Evolutionary conservation across 2,329 filamentous ascomycete species (phyloP).

Genomic region (Pseudogymnoascus destructans): DNA sequence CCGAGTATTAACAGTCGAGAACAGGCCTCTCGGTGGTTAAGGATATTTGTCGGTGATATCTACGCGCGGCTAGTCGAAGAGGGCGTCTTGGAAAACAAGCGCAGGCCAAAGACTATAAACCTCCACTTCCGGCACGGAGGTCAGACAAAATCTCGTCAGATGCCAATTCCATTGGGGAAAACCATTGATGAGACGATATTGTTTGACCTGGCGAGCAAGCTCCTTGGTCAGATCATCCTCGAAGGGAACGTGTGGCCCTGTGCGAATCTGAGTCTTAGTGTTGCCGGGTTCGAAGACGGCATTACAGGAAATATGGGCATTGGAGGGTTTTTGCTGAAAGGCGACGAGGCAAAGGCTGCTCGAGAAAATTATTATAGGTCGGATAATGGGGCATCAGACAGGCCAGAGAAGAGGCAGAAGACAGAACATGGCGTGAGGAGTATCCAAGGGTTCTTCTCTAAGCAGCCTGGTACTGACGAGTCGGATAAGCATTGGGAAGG

Average conservation of each 20-base stretch:
- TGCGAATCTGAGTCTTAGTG: slow-evolving; percentile 74
- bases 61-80: slow-evolving; percentile 83
- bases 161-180: slow-evolving; percentile 64
- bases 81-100: slow-evolving; percentile 73
- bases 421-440: slow-evolving; percentile 17
- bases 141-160: slow-evolving; percentile 62
- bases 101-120: slow-evolving; percentile 74
- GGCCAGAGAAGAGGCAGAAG: slow-evolving; percentile 24
- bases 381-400: slow-evolving; percentile 15
- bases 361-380: slow-evolving; percentile 13
- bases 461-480: slow-evolving; percentile 17
- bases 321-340: slow-evolving; percentile 69
- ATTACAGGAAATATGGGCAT: slow-evolving; percentile 76
- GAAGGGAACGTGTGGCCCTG: slow-evolving; percentile 84
- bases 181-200: slow-evolving; percentile 58
- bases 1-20: slow-evolving; percentile 68
- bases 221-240: slow-evolving; percentile 63
- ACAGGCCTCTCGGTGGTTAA: slow-evolving; percentile 72
- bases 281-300: slow-evolving; percentile 86
- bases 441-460: slow-evolving; percentile 24
- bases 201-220: slow-evolving; percentile 60
- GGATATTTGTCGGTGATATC: slow-evolving; percentile 86
- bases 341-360: slow-evolving; percentile 44
- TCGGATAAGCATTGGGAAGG: slow-evolving; percentile 19
- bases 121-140: slow-evolving; percentile 65